phyloP scores from a whole-genome alignment of 805 yeast species.

The Candida fluviatilis region DNA sequence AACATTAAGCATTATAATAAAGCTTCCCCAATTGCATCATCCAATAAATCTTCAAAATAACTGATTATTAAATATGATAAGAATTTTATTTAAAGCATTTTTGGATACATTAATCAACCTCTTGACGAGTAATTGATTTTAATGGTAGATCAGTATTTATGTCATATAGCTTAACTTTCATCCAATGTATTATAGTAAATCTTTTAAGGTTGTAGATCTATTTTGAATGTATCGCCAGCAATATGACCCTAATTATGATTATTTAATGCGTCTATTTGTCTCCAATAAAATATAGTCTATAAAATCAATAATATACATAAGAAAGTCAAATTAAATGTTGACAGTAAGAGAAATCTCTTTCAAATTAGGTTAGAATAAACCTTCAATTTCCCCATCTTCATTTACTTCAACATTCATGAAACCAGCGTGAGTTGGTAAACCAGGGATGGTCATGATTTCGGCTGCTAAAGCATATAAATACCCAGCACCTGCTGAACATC shows the following conservation, averaged over 20 bases:
- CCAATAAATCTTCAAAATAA: constrained; percentile 3
- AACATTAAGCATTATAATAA: constrained; percentile 5
- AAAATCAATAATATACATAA: constrained; percentile 3
- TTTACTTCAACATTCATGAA: constrained; percentile 83
- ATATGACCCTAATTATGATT: no score
- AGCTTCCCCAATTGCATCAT: constrained; percentile 5
- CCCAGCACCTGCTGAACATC: constrained; percentile 80
- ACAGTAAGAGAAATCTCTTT: background rate
- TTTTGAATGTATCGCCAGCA: no score
- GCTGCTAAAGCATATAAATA: constrained; percentile 82
- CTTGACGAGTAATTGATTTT: constrained; percentile 5
- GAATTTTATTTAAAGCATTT: background rate
- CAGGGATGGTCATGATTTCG: constrained; percentile 83
- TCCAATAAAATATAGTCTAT: background rate
- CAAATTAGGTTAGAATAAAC: constrained; percentile 49
- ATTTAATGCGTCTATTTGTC: background rate
- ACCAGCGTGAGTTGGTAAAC: constrained; percentile 81
- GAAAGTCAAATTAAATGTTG: background rate
- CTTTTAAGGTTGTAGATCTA: no score
- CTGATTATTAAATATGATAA: constrained; percentile 1
- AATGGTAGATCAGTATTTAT: background rate
- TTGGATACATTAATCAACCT: background rate
- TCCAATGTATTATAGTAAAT: constrained; percentile 3
- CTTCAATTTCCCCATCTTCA: constrained; percentile 78
- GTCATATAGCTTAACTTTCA: constrained; percentile 1